Percentiles rank a stretch among this genome's conserved stretches.
phyloP scores from a whole-genome alignment of 805 yeast genomes.

The Ogataea paradorogensis region DNA sequence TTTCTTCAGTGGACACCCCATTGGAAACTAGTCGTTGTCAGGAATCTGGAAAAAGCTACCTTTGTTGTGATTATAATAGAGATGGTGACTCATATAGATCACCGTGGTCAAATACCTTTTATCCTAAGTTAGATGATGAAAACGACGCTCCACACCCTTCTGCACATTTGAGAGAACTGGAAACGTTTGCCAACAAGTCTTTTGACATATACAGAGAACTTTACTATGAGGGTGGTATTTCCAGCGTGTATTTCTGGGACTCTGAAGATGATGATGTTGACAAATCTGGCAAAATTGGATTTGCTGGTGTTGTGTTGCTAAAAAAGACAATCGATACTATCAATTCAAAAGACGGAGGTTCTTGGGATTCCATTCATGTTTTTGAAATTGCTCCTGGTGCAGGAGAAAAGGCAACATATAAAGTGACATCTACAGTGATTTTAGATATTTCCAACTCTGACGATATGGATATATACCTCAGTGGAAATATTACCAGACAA shows the following conservation, averaged over 20 bases:
- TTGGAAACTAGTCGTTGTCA: conserved; percentile 51
- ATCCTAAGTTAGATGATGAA: conserved; percentile 48
- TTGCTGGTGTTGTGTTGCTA: conserved; percentile 88
- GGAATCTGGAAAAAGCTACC: conserved; percentile 59
- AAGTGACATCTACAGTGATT: conserved; percentile 84
- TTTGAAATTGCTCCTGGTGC: conserved; percentile 61
- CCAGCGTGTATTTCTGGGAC: conserved; percentile 92
- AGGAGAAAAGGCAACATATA: conserved; percentile 49
- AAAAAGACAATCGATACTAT: conserved; percentile 58
- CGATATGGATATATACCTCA: conserved; percentile 44
- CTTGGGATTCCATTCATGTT: conserved; percentile 95
- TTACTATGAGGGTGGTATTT: conserved; percentile 92
- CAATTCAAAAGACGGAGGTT: conserved; percentile 42
- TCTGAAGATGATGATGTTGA: conserved; percentile 53
- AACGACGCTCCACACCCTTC: conserved; percentile 76
- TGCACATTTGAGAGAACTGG: conserved; percentile 63
- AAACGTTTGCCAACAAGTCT: conserved; percentile 79
- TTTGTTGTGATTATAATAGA: conserved; percentile 91
- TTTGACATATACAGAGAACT: conserved; percentile 90
- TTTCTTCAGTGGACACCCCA: conserved; percentile 87
- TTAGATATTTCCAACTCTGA: conserved; percentile 52
- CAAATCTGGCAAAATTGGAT: conserved; percentile 51
- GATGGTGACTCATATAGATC: conserved; percentile 91
- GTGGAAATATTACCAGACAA: conserved; percentile 88
- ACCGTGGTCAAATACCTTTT: conserved; percentile 83